Evolutionary conservation across 805 yeast genomes (phyloP).

Genomic region (Wickerhamomyces bovis): DNA sequence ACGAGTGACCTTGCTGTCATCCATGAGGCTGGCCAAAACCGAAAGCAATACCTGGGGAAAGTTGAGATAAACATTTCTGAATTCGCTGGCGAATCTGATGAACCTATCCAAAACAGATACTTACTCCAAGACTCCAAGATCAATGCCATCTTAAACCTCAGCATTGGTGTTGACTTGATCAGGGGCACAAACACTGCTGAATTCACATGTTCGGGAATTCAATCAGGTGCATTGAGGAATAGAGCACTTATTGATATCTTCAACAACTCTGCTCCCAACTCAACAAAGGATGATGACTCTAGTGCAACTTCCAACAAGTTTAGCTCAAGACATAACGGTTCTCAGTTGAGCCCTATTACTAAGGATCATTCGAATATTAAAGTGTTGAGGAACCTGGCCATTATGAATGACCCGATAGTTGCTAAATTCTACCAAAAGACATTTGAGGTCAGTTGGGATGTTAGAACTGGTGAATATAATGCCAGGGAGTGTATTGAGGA

Average conservation of each 20-base stretch:
- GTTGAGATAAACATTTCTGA: slow-evolving; percentile 68
- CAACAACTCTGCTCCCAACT: slow-evolving; percentile 1
- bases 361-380: background rate
- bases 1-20: background rate
- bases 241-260: slow-evolving; percentile 21
- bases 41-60: slow-evolving; percentile 52
- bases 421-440: slow-evolving; percentile 46
- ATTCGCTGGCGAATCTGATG: slow-evolving; percentile 43
- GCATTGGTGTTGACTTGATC: slow-evolving; percentile 42
- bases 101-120: slow-evolving; percentile 53
- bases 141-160: slow-evolving; percentile 67
- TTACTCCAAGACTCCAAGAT: slow-evolving; percentile 73
- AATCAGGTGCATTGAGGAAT: slow-evolving; percentile 45
- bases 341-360: background rate
- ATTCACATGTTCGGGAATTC: slow-evolving; percentile 32
- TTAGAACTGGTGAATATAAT: slow-evolving; percentile 46
- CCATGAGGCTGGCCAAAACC: background rate
- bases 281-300: background rate
- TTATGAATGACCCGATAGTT: slow-evolving; percentile 41
- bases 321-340: slow-evolving; percentile 1
- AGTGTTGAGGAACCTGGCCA: slow-evolving; percentile 11
- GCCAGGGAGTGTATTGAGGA: slow-evolving; percentile 73
- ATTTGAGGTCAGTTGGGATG: slow-evolving; percentile 58
- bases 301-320: slow-evolving; percentile 1
- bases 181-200: slow-evolving; percentile 38